A percentile compares a stretch with the other conserved stretches of the same genome.
These are phyloP conservation scores for Citrus cavaleriei DNA, from an alignment of 345 rosid genomes.

Conservation along the genomic window DNA sequence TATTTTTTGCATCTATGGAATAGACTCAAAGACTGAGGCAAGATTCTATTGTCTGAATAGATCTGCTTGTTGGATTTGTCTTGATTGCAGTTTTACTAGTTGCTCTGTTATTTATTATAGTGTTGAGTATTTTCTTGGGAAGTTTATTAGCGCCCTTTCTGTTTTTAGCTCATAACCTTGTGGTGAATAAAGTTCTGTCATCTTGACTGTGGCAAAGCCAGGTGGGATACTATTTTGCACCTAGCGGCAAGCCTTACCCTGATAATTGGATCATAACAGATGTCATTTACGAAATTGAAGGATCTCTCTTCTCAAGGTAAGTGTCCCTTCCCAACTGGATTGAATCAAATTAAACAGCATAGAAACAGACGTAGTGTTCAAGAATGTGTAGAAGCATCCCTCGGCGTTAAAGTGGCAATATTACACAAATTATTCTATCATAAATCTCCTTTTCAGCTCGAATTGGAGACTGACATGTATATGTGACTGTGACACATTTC, in stretches of 20 bases:
- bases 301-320: conserved; percentile 78
- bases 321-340: conserved; percentile 6
- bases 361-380: background rate
- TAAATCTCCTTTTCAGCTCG: background rate
- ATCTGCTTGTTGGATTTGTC: background rate
- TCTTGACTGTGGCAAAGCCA: conserved; percentile 36
- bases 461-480: background rate
- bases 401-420: background rate
- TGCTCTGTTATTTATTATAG: background rate
- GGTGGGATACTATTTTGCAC: conserved; percentile 98
- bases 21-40: conserved; percentile 93
- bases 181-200: conserved; percentile 13
- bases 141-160: background rate
- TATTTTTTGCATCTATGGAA: conserved; percentile 91
- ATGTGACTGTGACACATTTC: background rate
- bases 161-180: conserved; percentile 2
- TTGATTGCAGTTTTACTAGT: background rate
- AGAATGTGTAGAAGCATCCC: background rate
- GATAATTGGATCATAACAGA: conserved; percentile 98
- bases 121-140: background rate
- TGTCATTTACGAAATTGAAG: conserved; percentile 84
- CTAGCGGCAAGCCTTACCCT: conserved; percentile 99
- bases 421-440: background rate
- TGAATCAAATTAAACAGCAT: background rate
- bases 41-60: conserved; percentile 17